A percentile compares a stretch with the other conserved stretches of the same genome.
Conservation (phyloP, 352 stramenopile species). For the Phytopythium sindhum region DNA sequence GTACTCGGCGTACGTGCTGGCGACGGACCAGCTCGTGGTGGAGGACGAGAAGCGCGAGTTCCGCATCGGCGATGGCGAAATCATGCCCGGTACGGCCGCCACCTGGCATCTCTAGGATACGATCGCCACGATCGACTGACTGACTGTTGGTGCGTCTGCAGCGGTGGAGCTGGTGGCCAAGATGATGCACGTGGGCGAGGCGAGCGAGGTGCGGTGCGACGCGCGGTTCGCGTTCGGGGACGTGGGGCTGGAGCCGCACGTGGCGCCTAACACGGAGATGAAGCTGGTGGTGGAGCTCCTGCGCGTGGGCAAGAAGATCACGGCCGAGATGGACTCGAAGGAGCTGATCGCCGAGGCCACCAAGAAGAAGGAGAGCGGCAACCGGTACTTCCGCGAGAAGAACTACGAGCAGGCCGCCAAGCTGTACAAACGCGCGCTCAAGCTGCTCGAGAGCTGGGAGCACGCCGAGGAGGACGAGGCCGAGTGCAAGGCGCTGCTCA, state of each 20-base stretch:
- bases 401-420: conserved; percentile 83
- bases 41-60: conserved; percentile 61
- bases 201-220: conserved; percentile 70
- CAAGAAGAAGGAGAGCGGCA: conserved; percentile 84
- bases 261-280: conserved; percentile 44
- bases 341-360: conserved; percentile 72
- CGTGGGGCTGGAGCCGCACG: conserved; percentile 45
- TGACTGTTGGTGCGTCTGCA: conserved; percentile 10
- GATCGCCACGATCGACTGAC: no score
- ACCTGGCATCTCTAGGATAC: no score
- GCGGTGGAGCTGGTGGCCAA: conserved; percentile 75
- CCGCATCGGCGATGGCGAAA: conserved; percentile 77
- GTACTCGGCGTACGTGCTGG: conserved; percentile 57
- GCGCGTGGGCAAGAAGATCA: conserved; percentile 62
- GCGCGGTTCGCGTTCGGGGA: conserved; percentile 73
- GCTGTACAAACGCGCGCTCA: conserved; percentile 81
- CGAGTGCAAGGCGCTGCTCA: conserved; percentile 70
- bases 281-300: conserved; percentile 58
- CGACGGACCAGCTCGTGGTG: conserved; percentile 33
- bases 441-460: conserved; percentile 77
- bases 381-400: conserved; percentile 76
- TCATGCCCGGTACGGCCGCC: conserved; percentile 62
- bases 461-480: conserved; percentile 42
- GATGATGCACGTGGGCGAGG: conserved; percentile 76
- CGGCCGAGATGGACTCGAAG: conserved; percentile 64